Evolutionary conservation across 306 rosid species (phyloP).

Genomic region (Canavalia gladiata): DNA sequence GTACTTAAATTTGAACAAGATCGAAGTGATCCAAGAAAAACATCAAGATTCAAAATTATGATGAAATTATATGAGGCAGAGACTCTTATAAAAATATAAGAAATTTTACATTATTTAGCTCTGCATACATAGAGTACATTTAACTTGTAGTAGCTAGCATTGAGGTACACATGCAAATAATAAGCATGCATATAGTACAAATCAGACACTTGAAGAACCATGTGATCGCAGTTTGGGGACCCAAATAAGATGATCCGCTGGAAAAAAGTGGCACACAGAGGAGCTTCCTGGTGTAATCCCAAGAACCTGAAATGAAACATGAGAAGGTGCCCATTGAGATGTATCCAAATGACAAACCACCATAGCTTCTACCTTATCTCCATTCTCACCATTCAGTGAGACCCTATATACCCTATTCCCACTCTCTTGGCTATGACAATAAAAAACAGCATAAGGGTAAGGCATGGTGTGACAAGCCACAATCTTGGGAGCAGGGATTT

Average conservation of each 20-base stretch:
- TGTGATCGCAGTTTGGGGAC: conserved; percentile 49
- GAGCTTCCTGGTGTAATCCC: conserved; percentile 65
- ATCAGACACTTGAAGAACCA: conserved; percentile 50
- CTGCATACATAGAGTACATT: not conserved
- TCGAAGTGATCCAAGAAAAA: no score
- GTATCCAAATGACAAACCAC: conserved; percentile 84
- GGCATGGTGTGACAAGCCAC: conserved; percentile 88
- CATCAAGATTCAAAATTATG: conserved; percentile 12
- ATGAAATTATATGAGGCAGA: conserved; percentile 13
- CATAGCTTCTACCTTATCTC: conserved; percentile 68
- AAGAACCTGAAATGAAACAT: conserved; percentile 72
- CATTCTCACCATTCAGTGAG: conserved; percentile 65
- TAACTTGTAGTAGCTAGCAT: not conserved
- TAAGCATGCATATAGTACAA: not conserved
- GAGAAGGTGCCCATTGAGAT: conserved; percentile 70
- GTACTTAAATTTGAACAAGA: no score
- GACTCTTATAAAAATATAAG: not conserved
- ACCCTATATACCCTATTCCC: conserved; percentile 62
- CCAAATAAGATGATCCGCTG: conserved; percentile 73
- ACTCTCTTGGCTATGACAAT: conserved; percentile 68
- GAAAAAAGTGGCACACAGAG: conserved; percentile 80
- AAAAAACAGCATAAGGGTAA: conserved; percentile 74
- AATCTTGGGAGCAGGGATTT: conserved; percentile 64
- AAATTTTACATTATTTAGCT: conserved; percentile 35
- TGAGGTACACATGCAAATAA: not conserved